Conservation (phyloP, 2,329 filamentous ascomycete genomes). For the Colletotrichum sojae region DNA sequence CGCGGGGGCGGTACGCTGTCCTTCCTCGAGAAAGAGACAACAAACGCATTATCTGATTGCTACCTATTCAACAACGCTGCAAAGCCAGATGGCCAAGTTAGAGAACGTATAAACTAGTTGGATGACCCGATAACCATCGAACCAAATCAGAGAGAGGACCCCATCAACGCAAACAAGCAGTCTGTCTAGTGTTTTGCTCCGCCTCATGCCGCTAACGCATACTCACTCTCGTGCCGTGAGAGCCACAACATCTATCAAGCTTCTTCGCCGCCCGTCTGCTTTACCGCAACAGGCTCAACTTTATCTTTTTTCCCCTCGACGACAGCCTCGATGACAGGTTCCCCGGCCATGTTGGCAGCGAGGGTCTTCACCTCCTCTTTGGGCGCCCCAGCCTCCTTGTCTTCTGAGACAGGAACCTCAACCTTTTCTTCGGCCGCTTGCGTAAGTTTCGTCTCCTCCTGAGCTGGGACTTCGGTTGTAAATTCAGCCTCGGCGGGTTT, state of each 20-base stretch:
- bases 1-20: too few species aligned
- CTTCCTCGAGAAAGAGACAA: conserved; percentile 40
- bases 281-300: conserved; percentile 53
- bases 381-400: conserved; percentile 20
- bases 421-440: conserved; percentile 4
- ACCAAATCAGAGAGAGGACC: conserved; percentile 15
- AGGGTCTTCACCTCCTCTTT: conserved; percentile 52
- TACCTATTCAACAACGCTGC: conserved; percentile 40
- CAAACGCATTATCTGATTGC: conserved; percentile 41
- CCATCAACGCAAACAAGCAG: conserved; percentile 17
- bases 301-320: conserved; percentile 53
- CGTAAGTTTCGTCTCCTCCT: conserved; percentile 2
- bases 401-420: conserved; percentile 16
- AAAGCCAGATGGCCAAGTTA: conserved; percentile 31
- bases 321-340: conserved; percentile 57
- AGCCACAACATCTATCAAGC: conserved; percentile 19
- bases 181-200: conserved; percentile 39
- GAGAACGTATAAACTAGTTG: conserved; percentile 36
- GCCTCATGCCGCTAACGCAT: conserved; percentile 17
- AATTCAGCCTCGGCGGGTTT: conserved; percentile 12
- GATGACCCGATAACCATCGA: conserved; percentile 33
- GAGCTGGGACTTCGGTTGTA: conserved; percentile 1
- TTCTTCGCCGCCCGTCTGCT: conserved; percentile 46
- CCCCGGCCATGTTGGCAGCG: conserved; percentile 59
- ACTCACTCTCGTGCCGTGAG: conserved; percentile 25